Evolutionary conservation across 257 asterid species (phyloP), one percentile per base, ranked within the genome.

Genomic region (Solanum clarkiae): DNA sequence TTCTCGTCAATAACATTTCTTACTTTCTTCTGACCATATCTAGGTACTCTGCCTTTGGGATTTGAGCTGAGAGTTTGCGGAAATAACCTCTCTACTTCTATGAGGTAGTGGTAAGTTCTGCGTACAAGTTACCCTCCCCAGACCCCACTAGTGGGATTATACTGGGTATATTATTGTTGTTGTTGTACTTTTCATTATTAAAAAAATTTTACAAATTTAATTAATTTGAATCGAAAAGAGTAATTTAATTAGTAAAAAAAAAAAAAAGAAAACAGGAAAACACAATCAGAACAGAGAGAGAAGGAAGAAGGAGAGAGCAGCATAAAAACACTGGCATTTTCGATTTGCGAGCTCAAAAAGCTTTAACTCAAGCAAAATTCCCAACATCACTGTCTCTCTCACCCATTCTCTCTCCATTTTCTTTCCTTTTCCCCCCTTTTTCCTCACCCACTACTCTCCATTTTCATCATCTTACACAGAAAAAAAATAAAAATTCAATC

Each of bases 301-400:
- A 15, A 29, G 75, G 47, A 16, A 24, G 60, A 82, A 81, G 53
- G 16, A 63, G 69, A 62, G 87, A 85, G 88, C 94, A 91, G 89
- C 91, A 88, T 84, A 84, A 66, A 83, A 84, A 84, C 86, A 88
- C 90, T 91, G 90, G 90, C 92, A 91, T 88, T 93, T 91, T 92
- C 95, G 98, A 92, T 91, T 92, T 90, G 82, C 93, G 97, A 90
- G 98, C 97, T 75, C 60, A 24, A 6, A 45, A 49, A 51, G 65
- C 80, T 83, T 53, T 4, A 45, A 83, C 63, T 49, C 62, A 15
- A 77, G 9, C 62, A 51, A 51, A 75, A 36, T 69, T 26, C 57
- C 45, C 17, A 53, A 51, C 63, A 49, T 57, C 47, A 1, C 75
- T 24, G 24, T 82, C 22, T 82, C 80, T 63, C 84, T 65, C 87